Evolutionary conservation across 2,329 filamentous ascomycete species (phyloP).

Genomic region (Malbranchea zuffiana): DNA sequence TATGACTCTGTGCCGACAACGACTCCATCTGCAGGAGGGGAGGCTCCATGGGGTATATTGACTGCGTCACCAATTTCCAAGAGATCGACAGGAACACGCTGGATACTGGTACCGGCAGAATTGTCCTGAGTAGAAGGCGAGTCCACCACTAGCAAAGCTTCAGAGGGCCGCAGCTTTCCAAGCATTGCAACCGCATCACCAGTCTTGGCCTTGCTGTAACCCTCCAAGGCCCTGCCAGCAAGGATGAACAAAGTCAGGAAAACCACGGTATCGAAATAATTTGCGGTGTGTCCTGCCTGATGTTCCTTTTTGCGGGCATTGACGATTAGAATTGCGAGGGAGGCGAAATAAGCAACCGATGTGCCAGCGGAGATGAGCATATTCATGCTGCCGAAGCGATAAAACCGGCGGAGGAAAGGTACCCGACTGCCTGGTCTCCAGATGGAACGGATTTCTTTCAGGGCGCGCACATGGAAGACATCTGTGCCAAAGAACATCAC

Average conservation of each 20-base stretch:
- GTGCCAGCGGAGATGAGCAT: slow-evolving; percentile 84
- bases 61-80: slow-evolving; percentile 67
- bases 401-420: slow-evolving; percentile 64
- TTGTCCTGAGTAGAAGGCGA: slow-evolving; percentile 8
- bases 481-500: slow-evolving; percentile 82
- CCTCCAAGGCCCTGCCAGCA: slow-evolving; percentile 50
- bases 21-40: slow-evolving; percentile 71
- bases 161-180: slow-evolving; percentile 63
- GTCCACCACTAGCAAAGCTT: slow-evolving; percentile 54
- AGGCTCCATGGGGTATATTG: slow-evolving; percentile 64
- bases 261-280: slow-evolving; percentile 86
- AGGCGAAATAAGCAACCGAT: slow-evolving; percentile 75
- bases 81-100: slow-evolving; percentile 51
- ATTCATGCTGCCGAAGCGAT: slow-evolving; percentile 95
- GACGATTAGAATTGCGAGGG: slow-evolving; percentile 64
- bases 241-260: slow-evolving; percentile 85
- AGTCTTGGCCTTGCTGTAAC: slow-evolving; percentile 83
- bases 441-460: slow-evolving; percentile 66
- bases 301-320: slow-evolving; percentile 31
- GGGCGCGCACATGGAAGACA: slow-evolving; percentile 65
- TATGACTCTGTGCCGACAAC: slow-evolving; percentile 48
- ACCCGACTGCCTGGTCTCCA: slow-evolving; percentile 68
- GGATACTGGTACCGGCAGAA: slow-evolving; percentile 16
- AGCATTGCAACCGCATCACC: slow-evolving; percentile 75
- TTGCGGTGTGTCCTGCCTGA: slow-evolving; percentile 45